phyloP scores from a whole-genome alignment of 1,139 yeast genomes.

The Lodderomyces parapsilosis region DNA sequence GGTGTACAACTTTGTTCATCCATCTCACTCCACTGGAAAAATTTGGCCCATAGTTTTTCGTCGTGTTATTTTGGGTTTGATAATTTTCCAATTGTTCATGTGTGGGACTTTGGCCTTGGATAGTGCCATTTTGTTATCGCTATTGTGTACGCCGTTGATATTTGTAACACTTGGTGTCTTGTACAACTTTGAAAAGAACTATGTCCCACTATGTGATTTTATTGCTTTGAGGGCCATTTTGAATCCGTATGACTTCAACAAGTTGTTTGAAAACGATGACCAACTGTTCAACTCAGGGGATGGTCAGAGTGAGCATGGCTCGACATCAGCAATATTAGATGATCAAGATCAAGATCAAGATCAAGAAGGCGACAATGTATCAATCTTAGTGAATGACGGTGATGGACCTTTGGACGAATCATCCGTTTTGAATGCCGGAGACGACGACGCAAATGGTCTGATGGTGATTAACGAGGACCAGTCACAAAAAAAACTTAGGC shows the following conservation, averaged over 20 bases:
- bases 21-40: constrained; percentile 71
- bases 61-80: constrained; percentile 58
- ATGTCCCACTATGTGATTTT: constrained; percentile 56
- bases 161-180: constrained; percentile 47
- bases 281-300: constrained; percentile 4
- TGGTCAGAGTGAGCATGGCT: neutral
- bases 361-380: neutral
- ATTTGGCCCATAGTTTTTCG: constrained; percentile 71
- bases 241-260: constrained; percentile 41
- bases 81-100: constrained; percentile 65
- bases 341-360: constrained; percentile 5
- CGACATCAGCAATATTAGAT: constrained; percentile 7
- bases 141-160: constrained; percentile 52
- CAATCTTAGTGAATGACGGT: neutral
- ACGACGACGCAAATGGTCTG: neutral
- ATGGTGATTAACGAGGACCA: constrained; percentile 3
- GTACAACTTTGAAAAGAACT: constrained; percentile 60
- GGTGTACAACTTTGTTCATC: constrained; percentile 65
- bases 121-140: constrained; percentile 54
- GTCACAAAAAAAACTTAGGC: constrained; percentile 5
- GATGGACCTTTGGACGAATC: constrained; percentile 25
- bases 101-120: constrained; percentile 68
- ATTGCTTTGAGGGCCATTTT: constrained; percentile 65
- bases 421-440: constrained; percentile 21
- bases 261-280: constrained; percentile 38